Base-by-base conservation (phyloP, 2,329 filamentous ascomycete species). In the Colletotrichum scovillei region DNA sequence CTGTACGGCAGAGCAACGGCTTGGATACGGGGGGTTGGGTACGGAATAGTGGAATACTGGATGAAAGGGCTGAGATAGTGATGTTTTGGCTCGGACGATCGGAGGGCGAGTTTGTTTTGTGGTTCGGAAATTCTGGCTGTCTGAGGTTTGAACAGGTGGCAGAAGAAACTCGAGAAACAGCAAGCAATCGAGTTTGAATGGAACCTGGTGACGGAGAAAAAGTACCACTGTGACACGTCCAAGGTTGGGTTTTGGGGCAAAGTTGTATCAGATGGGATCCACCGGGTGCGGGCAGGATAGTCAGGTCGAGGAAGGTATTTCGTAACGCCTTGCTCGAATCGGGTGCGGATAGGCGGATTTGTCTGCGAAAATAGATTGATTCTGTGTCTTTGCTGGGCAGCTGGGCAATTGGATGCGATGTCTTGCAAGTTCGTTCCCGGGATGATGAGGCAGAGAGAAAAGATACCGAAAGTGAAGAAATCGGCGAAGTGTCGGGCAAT, bases 291-390 rank as follows among this genome's bases (percentile, higher is more conserved):
- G 69, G 58, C 52, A 63, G 38, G 38, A 42, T 42, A 42, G 38
- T 42, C 38, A 42, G 53, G 38, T 49, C 42, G 42, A 56, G 53
- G 14, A 16, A 9, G 24, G 53, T 59, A 69, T 69, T 64, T 69
- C 69, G 69, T 72, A 72, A 69, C 52, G n/a, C 28, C 58, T 59
- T 72, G 32, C 69, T 69, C 58, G 59, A 72, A 64, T 68, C 52
- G 53, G 59, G 24, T 7, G 66, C 42, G 28, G 58, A 64, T 42
- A 63, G 38, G 14, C 49, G 32, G 68, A 8, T 28, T 52, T 30
- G 16, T 42, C 19, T 55, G 22, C 26, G 9, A 4, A n/a, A 65
- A 52, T 35, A 35, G n/a, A 26, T 28, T 69, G 26, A 16, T 42
- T 42, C 14, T 42, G 38, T 12, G 0, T 6, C 28, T 7, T n/a